Evolutionary conservation across 345 rosid species (phyloP).

Genomic region (Moricandia moricandioides): DNA sequence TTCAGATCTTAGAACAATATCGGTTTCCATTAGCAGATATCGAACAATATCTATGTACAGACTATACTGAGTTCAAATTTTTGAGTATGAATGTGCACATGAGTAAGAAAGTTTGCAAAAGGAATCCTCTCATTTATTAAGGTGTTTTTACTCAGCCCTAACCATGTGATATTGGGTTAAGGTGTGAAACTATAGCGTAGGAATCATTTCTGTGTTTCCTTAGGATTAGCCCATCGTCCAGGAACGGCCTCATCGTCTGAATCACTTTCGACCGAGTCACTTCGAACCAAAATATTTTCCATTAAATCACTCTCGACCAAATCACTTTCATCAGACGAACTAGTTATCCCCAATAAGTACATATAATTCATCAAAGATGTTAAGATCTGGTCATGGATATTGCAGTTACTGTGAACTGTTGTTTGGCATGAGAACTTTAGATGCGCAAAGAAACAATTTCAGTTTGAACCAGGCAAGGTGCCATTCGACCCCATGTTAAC

Average conservation of each 20-base stretch:
- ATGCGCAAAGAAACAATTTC: conserved; percentile 28
- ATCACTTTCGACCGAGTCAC: too few relatives aligned
- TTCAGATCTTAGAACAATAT: too few relatives aligned
- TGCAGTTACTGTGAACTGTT: conserved; percentile 46
- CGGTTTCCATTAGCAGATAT: too few relatives aligned
- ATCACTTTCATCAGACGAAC: conserved; percentile 19
- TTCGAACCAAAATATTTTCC: too few relatives aligned
- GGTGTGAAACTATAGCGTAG: not conserved
- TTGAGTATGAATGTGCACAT: not conserved
- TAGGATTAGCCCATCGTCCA: conserved; percentile 27
- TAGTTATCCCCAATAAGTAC: conserved; percentile 1
- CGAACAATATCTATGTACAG: too few relatives aligned
- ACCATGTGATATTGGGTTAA: not conserved
- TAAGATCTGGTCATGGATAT: too few relatives aligned
- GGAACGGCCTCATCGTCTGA: conserved; percentile 5
- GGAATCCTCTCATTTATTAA: too few relatives aligned
- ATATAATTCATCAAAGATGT: conserved; percentile 44
- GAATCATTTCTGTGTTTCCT: too few relatives aligned
- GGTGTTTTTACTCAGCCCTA: too few relatives aligned
- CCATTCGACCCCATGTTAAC: conserved; percentile 10
- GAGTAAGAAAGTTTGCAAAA: not conserved
- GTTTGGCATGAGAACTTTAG: conserved; percentile 31
- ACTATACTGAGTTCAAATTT: not conserved
- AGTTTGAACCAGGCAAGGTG: conserved; percentile 1
- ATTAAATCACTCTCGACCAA: too few relatives aligned